Conservation (phyloP, 169 alveolate genomes). For the Eimeria tenella region DNA sequence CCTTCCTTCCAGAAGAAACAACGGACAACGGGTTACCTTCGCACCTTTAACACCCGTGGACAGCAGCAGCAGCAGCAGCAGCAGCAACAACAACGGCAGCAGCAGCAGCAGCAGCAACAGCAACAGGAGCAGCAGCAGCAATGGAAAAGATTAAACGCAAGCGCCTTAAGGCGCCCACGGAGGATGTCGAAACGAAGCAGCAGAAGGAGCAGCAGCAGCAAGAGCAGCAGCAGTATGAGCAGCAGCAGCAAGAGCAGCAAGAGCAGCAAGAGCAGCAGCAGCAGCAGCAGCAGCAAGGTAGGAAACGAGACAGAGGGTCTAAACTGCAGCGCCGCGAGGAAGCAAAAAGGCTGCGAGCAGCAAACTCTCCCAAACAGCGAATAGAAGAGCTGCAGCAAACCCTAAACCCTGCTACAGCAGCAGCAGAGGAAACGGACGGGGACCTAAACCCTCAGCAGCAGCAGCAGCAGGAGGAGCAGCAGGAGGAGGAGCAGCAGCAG, state of each 20-base stretch:
- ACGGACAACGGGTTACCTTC: background rate
- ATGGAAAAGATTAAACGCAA: background rate
- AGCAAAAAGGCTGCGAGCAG: background rate
- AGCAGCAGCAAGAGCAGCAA: background rate
- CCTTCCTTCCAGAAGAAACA: background rate
- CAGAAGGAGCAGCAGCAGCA: background rate
- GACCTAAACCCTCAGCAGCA: background rate
- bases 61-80: conserved; percentile 1
- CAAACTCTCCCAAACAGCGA: background rate
- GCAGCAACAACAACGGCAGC: background rate
- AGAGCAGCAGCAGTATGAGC: background rate
- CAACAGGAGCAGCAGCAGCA: background rate
- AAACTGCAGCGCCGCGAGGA: background rate
- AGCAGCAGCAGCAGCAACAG: conserved; percentile 27
- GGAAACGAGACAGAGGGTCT: background rate
- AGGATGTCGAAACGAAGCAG: background rate
- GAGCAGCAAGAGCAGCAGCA: background rate
- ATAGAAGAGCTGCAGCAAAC: background rate
- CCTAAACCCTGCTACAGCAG: background rate
- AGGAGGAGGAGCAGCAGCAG: background rate
- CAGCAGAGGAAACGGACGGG: background rate
- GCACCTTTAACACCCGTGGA: background rate
- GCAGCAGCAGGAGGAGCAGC: background rate
- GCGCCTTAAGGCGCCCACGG: background rate
- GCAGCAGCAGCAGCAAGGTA: background rate